phyloP scores from a whole-genome alignment of 345 rosid species.

The Carallia pectinifolia region DNA sequence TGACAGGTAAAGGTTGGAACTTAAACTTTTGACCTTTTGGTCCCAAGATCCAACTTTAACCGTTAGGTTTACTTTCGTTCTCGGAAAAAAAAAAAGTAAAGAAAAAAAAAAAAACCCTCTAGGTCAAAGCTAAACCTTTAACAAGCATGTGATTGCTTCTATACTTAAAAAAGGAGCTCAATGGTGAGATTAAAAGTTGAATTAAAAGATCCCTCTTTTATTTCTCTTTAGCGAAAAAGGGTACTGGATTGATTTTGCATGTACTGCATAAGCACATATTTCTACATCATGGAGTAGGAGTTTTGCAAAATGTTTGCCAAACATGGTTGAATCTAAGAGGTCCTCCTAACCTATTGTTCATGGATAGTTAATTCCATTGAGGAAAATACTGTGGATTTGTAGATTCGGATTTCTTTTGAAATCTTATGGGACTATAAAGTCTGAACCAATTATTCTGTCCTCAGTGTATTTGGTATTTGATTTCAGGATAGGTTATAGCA shows the following conservation, averaged over 20 bases:
- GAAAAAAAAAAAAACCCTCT: too few species aligned
- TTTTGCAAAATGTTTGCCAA: neutral
- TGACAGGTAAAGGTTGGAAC: too few species aligned
- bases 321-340: neutral
- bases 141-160: neutral
- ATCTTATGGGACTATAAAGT: neutral
- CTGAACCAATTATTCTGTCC: neutral
- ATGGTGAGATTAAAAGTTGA: neutral
- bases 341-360: neutral
- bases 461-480: neutral
- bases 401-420: neutral
- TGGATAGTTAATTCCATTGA: neutral
- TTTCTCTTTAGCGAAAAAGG: neutral
- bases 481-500: conserved; percentile 36
- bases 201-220: neutral
- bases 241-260: neutral
- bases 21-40: too few species aligned
- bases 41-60: too few species aligned
- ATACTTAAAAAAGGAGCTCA: neutral
- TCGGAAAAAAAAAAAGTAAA: too few species aligned
- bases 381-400: neutral
- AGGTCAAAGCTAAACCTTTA: neutral
- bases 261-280: neutral
- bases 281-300: neutral
- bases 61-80: too few species aligned